Percentiles rank a stretch among this genome's conserved stretches.
Conservation (phyloP, 106 monocot genomes). For the Platanthera guangdongensis region DNA sequence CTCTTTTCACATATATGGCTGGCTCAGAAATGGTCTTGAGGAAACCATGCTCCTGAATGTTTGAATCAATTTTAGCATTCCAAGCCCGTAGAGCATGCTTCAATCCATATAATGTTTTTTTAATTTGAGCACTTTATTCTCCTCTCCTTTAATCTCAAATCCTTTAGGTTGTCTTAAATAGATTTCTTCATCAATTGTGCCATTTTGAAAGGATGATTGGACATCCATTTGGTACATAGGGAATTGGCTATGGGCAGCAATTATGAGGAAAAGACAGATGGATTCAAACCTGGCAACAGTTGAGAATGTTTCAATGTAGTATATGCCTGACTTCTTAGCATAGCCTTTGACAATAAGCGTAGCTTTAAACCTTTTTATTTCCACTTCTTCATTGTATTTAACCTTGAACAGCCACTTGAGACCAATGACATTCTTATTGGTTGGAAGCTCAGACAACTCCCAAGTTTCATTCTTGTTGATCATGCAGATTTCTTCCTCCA, state of each 20-base stretch:
- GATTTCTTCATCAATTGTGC: neutral
- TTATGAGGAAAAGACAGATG: neutral
- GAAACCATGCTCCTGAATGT: neutral
- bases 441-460: neutral
- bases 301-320: neutral
- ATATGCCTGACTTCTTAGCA: neutral
- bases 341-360: neutral
- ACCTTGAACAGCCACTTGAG: neutral
- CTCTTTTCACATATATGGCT: no score
- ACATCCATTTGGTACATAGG: neutral
- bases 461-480: neutral
- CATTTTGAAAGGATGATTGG: neutral
- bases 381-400: neutral
- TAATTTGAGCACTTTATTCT: neutral
- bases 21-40: neutral
- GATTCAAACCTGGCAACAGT: neutral
- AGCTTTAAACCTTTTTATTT: neutral
- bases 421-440: neutral
- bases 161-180: neutral
- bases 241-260: neutral
- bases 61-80: neutral
- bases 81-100: neutral
- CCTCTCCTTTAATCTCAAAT: neutral
- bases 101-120: neutral
- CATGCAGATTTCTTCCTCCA: neutral